A percentile compares a stretch with the other conserved stretches of the same genome.
Evolutionary conservation across 176 grass and related monocot genomes (phyloP).

Genomic region (Canna indica): DNA sequence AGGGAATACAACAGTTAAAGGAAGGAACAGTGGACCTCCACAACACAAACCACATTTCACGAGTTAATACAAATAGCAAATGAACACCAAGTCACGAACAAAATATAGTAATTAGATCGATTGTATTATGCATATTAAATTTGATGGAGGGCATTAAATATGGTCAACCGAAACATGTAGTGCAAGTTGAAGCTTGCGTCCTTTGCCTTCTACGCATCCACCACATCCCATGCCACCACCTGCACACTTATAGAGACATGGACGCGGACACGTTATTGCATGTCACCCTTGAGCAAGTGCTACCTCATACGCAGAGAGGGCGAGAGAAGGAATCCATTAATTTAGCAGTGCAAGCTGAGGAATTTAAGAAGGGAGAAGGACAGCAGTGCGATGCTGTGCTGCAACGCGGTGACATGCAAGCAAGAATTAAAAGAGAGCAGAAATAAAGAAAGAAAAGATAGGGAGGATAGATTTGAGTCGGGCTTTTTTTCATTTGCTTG

Average conservation of each 20-base stretch:
- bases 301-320: neutral
- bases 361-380: neutral
- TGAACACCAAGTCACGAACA: neutral
- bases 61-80: no score
- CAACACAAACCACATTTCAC: no score
- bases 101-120: neutral
- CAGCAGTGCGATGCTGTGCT: neutral
- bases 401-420: slow-evolving; percentile 21
- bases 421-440: slow-evolving; percentile 19
- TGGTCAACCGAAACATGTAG: slow-evolving; percentile 11
- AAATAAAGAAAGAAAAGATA: neutral
- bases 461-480: slow-evolving; percentile 17
- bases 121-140: no score
- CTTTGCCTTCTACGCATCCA: slow-evolving; percentile 37
- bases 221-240: slow-evolving; percentile 16
- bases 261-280: slow-evolving; percentile 26
- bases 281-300: neutral
- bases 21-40: no score
- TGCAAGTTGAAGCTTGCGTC: slow-evolving; percentile 19
- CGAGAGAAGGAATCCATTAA: neutral
- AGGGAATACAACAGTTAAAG: no score
- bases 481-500: slow-evolving; percentile 18
- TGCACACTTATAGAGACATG: slow-evolving; percentile 23
- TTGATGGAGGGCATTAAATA: neutral
- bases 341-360: neutral